These are phyloP conservation scores for Suhomyces ambrosiae DNA, from an alignment of 1,139 yeast genomes.

Conservation along the genomic window DNA sequence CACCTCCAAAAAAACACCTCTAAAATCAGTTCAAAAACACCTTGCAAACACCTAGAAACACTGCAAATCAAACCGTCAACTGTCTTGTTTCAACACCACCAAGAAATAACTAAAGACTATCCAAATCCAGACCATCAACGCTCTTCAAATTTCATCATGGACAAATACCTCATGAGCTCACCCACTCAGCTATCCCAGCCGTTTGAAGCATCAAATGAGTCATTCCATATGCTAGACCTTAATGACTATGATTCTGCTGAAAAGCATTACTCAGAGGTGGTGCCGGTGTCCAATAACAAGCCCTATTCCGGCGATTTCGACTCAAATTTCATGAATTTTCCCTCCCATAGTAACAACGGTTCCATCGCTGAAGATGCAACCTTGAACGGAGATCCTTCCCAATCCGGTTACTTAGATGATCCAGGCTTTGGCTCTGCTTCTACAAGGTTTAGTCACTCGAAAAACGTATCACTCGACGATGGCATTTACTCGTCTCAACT, in stretches of 20 bases:
- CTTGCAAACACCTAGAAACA: background rate
- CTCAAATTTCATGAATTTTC: slow-evolving; percentile 5
- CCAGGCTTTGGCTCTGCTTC: slow-evolving; percentile 9
- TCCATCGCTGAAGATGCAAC: slow-evolving; percentile 10
- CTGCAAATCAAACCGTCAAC: too few relatives aligned
- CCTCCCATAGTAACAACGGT: slow-evolving; percentile 2
- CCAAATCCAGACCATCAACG: too few relatives aligned
- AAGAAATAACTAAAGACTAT: too few relatives aligned
- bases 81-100: too few relatives aligned
- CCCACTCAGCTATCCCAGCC: slow-evolving; percentile 45
- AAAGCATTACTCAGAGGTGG: slow-evolving; percentile 21
- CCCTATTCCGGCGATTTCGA: slow-evolving; percentile 7
- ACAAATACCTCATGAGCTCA: slow-evolving; percentile 48
- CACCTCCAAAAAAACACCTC: background rate
- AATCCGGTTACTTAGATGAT: slow-evolving; percentile 7
- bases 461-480: slow-evolving; percentile 33
- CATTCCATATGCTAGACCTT: slow-evolving; percentile 15
- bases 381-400: slow-evolving; percentile 9
- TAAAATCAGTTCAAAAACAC: background rate
- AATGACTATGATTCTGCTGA: slow-evolving; percentile 14
- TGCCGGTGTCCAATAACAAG: slow-evolving; percentile 26
- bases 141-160: slow-evolving; percentile 31
- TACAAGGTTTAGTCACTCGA: slow-evolving; percentile 22
- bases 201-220: slow-evolving; percentile 26
- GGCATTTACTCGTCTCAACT: slow-evolving; percentile 19